Evolutionary conservation across 345 rosid species (phyloP), one percentile per base, ranked within the genome.

Genomic region (Fremontodendron californicum): DNA sequence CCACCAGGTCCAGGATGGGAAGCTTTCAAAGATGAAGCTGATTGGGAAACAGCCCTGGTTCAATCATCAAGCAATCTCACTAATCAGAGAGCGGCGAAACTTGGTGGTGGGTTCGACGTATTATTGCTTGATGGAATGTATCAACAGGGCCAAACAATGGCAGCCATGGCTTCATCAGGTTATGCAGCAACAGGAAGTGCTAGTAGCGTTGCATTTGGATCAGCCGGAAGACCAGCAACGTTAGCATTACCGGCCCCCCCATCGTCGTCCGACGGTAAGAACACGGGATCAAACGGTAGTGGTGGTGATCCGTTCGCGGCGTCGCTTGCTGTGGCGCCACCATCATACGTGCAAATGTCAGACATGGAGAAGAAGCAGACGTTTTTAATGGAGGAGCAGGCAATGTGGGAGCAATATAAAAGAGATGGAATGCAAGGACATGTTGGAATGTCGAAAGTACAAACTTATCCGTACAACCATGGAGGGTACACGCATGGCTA

Each of bases 41-140:
- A 90, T 74, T 93, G 99, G 99, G 98, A 95, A 71, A 84, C 90
- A 25, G 82, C 96, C n/a, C 81, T 95, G 71, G 92, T 95, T 68
- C 90, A 91, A 73, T 81, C 99, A 16, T 89, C 90, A 5, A 90
- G 93, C 71, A 79, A 74, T 29, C 75, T 95, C 71, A 74, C 85
- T 0, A 76, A 58, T 37, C 90, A 88, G 63, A 78, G 68, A 31
- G 55, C 87, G 6, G 42, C 73, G n/a, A n/a, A n/a, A 19, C 85
- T 88, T 42, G 87, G 80, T 0, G 92, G 94, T 5, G 94, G 92
- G 5, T 82, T 90, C 21, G 89, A 89, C 74, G 73, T 42, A 81
- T 51, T 85, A 64, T 42, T 86, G 45, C 83, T 91, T 3, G 86
- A 89, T 18, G 88, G 91, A 1, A 88, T 91, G 92, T 91, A 91